Conservation (phyloP, 2,329 filamentous ascomycete genomes). For the Camptophora hylomeconis region DNA sequence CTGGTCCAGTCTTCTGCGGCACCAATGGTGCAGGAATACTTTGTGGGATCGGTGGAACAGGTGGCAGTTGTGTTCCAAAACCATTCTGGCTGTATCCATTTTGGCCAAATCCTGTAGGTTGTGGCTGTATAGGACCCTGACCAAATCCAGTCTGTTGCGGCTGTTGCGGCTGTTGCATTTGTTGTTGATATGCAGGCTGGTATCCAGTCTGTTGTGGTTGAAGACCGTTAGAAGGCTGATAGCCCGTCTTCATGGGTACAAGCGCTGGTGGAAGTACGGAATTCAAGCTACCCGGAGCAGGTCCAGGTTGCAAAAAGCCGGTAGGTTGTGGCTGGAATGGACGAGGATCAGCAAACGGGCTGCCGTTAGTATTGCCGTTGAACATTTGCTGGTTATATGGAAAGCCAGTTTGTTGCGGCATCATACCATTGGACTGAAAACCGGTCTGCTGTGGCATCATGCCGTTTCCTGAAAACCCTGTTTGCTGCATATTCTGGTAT, state of each 20-base stretch:
- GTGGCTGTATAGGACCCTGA: slow-evolving; percentile 3
- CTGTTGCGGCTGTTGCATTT: slow-evolving; percentile 36
- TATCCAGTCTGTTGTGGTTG: slow-evolving; percentile 4
- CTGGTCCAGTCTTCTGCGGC: slow-evolving; percentile 71
- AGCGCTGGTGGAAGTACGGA: slow-evolving; percentile 41
- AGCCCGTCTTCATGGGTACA: slow-evolving; percentile 36
- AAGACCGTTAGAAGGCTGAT: slow-evolving; percentile 26
- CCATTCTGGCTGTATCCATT: slow-evolving; percentile 39
- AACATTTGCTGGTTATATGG: slow-evolving; percentile 38
- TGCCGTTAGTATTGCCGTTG: slow-evolving; percentile 29
- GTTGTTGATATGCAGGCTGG: too few relatives aligned
- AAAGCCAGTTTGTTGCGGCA: too few relatives aligned
- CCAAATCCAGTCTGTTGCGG: slow-evolving; percentile 33
- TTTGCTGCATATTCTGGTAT: slow-evolving; percentile 24
- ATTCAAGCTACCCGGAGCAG: slow-evolving; percentile 34
- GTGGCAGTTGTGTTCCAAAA: slow-evolving; percentile 38
- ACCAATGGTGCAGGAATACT: slow-evolving; percentile 49
- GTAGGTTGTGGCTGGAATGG: slow-evolving; percentile 40
- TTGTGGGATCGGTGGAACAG: slow-evolving; percentile 44
- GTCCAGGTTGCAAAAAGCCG: slow-evolving; percentile 34
- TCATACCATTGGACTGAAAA: slow-evolving; percentile 32
- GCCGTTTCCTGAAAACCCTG: too few relatives aligned
- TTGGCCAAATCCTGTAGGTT: slow-evolving; percentile 18
- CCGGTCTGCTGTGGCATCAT: slow-evolving; percentile 35
- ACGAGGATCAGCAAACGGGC: slow-evolving; percentile 43